These are phyloP conservation scores for Neurospora pannonica DNA, from an alignment of 495 filamentous ascomycete genomes.

Conservation along the genomic window DNA sequence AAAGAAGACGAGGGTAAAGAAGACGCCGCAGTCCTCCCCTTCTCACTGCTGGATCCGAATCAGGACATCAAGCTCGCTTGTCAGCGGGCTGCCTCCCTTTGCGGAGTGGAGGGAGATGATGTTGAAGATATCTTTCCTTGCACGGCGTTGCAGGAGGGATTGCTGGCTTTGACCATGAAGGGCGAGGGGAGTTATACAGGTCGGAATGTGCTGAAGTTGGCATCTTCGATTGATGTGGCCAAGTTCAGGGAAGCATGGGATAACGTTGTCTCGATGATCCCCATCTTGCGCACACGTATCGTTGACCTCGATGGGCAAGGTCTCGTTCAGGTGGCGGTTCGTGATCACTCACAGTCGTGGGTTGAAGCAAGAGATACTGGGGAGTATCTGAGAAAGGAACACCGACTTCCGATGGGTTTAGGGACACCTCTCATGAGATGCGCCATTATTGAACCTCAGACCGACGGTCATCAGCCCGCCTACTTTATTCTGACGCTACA, in stretches of 20 bases:
- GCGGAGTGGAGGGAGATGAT: slow-evolving; percentile 26
- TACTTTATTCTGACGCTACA: slow-evolving; percentile 54
- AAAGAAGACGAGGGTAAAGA: not conserved
- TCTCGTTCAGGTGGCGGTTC: slow-evolving; percentile 43
- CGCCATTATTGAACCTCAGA: slow-evolving; percentile 24
- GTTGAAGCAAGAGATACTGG: not conserved
- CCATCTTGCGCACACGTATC: slow-evolving; percentile 49
- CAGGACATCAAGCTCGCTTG: not conserved
- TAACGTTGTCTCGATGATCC: slow-evolving; percentile 32
- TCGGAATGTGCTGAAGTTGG: slow-evolving; percentile 37
- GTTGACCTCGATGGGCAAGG: slow-evolving; percentile 36
- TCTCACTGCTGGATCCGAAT: slow-evolving; percentile 3
- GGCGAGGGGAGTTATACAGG: slow-evolving; percentile 45
- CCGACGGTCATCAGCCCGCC: slow-evolving; percentile 31
- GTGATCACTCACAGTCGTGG: not conserved
- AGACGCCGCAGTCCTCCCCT: slow-evolving; percentile 1
- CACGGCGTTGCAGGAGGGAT: slow-evolving; percentile 54
- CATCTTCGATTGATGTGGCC: slow-evolving; percentile 31
- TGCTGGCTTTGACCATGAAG: slow-evolving; percentile 40
- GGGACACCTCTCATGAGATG: slow-evolving; percentile 46
- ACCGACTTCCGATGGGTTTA: slow-evolving; percentile 39
- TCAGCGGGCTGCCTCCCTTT: slow-evolving; percentile 36
- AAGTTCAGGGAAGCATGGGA: slow-evolving; percentile 48
- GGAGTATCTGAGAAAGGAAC: slow-evolving; percentile 33
- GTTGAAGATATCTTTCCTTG: slow-evolving; percentile 55